A percentile compares a stretch with the other conserved stretches of the same genome.
Conservation (phyloP, 768 basidiomycete species). For the Suillus subaureus region DNA sequence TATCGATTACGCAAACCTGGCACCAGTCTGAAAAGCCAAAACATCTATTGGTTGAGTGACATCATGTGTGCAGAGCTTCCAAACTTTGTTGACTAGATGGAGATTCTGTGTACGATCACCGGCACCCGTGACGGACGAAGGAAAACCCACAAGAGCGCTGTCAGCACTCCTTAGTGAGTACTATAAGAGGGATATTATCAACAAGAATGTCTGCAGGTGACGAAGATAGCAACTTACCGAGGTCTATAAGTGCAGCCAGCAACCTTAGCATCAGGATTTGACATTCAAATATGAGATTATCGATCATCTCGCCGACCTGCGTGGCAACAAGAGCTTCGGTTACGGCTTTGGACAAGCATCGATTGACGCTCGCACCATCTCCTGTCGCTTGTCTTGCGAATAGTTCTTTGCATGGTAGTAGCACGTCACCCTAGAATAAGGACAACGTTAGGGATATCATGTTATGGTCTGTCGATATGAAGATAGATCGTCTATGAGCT, state of each 20-base stretch:
- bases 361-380: slow-evolving; percentile 51
- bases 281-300: slow-evolving; percentile 26
- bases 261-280: slow-evolving; percentile 16
- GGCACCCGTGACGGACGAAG: slow-evolving; percentile 25
- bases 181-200: slow-evolving; percentile 34
- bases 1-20: slow-evolving; percentile 45
- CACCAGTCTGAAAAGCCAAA: slow-evolving; percentile 78
- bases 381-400: slow-evolving; percentile 30
- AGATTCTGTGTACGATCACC: slow-evolving; percentile 50
- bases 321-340: slow-evolving; percentile 69
- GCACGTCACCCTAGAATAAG: slow-evolving; percentile 66
- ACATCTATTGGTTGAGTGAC: slow-evolving; percentile 66
- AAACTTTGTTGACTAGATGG: slow-evolving; percentile 48
- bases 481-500: too few relatives aligned
- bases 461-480: neutral
- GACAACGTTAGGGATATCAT: slow-evolving; percentile 40
- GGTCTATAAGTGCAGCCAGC: slow-evolving; percentile 28
- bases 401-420: slow-evolving; percentile 43
- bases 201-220: neutral
- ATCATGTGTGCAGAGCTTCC: slow-evolving; percentile 54
- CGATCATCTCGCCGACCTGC: slow-evolving; percentile 54
- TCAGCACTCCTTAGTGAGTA: slow-evolving; percentile 63
- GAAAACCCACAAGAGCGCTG: slow-evolving; percentile 11
- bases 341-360: slow-evolving; percentile 61
- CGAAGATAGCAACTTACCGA: slow-evolving; percentile 20